Evolutionary conservation across 352 stramenopile species (phyloP).

Genomic region (Hyaloperonospora arabidopsidis): DNA sequence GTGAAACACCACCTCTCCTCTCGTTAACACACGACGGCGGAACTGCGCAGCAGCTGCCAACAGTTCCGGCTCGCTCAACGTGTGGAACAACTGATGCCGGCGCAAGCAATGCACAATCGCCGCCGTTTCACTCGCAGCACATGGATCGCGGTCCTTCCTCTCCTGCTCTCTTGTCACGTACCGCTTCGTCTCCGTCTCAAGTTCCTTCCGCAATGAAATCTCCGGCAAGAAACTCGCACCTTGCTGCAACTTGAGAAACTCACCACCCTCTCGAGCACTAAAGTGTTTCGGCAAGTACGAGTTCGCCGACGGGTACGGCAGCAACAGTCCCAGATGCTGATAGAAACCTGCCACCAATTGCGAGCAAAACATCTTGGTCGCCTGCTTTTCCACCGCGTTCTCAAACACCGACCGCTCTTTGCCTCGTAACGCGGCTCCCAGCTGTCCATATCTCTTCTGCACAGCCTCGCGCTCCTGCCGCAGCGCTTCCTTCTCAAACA

Average conservation of each 20-base stretch:
- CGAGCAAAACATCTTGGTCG: slow-evolving; percentile 75
- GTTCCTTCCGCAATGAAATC: slow-evolving; percentile 45
- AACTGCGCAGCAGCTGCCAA: slow-evolving; percentile 47
- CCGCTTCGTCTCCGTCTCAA: slow-evolving; percentile 29
- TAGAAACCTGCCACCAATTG: slow-evolving; percentile 74
- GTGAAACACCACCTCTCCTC: slow-evolving; percentile 80
- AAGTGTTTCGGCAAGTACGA: slow-evolving; percentile 87
- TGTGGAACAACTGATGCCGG: slow-evolving; percentile 78
- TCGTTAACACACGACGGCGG: slow-evolving; percentile 39
- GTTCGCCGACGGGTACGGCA: slow-evolving; percentile 77
- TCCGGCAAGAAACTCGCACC: slow-evolving; percentile 62
- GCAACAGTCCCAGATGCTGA: slow-evolving; percentile 65
- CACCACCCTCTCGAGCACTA: slow-evolving; percentile 35
- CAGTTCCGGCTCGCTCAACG: slow-evolving; percentile 60
- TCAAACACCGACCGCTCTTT: slow-evolving; percentile 76
- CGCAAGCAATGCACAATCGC: slow-evolving; percentile 62
- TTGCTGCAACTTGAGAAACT: slow-evolving; percentile 76
- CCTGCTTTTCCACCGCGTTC: slow-evolving; percentile 54
- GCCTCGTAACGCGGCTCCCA: slow-evolving; percentile 48
- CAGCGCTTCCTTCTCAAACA: slow-evolving; percentile 70
- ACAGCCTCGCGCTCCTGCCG: slow-evolving; percentile 40
- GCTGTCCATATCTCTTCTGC: slow-evolving; percentile 43
- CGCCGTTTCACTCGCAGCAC: slow-evolving; percentile 27
- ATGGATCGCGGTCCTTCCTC: slow-evolving; percentile 23
- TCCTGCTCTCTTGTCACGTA: slow-evolving; percentile 32